phyloP scores from a whole-genome alignment of 1,284 basidiomycete genomes.

The Malassezia caprae region DNA sequence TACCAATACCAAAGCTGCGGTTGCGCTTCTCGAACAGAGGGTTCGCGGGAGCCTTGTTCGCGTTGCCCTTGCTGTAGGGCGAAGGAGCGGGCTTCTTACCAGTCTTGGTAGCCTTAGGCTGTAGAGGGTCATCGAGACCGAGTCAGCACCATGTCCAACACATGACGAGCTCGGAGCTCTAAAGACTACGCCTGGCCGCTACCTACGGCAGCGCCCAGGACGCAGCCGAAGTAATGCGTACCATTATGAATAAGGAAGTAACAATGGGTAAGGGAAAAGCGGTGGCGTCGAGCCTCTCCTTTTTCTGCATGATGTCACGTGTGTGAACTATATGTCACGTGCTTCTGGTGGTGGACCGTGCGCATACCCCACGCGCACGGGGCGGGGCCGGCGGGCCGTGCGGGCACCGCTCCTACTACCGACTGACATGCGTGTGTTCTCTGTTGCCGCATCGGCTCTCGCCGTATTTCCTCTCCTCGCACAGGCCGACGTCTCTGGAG shows the following conservation, averaged over 20 bases:
- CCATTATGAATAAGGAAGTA: constrained; percentile 7
- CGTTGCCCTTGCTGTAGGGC: constrained; percentile 42
- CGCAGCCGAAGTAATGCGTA: constrained; percentile 14
- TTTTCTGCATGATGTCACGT: neutral
- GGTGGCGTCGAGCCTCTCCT: neutral
- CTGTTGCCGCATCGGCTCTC: constrained; percentile 8
- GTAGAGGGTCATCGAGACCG: constrained; percentile 45
- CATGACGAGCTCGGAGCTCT: constrained; percentile 41
- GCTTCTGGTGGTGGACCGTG: neutral
- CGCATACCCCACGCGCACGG: neutral
- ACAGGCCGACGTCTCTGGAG: constrained; percentile 31
- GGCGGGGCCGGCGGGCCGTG: neutral
- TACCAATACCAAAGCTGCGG: constrained; percentile 92
- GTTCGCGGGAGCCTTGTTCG: constrained; percentile 65
- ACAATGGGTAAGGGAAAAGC: neutral
- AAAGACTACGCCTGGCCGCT: constrained; percentile 9
- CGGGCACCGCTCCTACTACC: neutral
- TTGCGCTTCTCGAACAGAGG: constrained; percentile 84
- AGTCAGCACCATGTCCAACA: constrained; percentile 28
- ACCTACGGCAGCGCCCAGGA: constrained; percentile 6
- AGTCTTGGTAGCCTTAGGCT: constrained; percentile 44
- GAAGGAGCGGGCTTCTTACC: constrained; percentile 41
- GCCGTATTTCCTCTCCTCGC: constrained; percentile 27
- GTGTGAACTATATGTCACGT: neutral
- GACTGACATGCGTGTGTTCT: constrained; percentile 1